Percentiles rank a stretch among this genome's conserved stretches.
phyloP scores from a whole-genome alignment of 164 flowering plant species.

The Malania oleifera region DNA sequence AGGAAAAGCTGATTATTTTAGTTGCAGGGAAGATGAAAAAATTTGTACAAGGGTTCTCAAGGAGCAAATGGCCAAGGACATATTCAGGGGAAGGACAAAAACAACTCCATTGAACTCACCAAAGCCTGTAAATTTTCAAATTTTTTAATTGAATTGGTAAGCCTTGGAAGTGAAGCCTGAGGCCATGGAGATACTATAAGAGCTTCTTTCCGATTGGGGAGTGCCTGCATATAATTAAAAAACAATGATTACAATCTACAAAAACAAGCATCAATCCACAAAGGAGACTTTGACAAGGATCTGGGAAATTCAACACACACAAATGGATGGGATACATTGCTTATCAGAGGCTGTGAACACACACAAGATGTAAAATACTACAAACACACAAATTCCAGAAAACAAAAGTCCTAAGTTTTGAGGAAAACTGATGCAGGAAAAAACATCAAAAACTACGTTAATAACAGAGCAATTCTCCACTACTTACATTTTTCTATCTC shows the following conservation, averaged over 20 bases:
- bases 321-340: no score
- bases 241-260: not conserved
- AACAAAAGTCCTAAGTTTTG: no score
- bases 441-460: no score
- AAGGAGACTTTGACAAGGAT: no score
- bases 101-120: slow-evolving; percentile 38
- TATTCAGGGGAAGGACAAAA: not conserved
- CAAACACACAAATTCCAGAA: no score
- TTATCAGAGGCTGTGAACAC: no score
- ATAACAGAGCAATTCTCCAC: no score
- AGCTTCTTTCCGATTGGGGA: slow-evolving; percentile 68
- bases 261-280: not conserved
- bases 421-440: no score
- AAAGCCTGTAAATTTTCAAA: slow-evolving; percentile 86
- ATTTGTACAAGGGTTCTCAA: not conserved
- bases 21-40: not conserved
- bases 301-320: no score
- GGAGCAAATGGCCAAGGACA: not conserved
- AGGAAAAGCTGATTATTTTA: not conserved
- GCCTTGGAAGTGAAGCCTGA: slow-evolving; percentile 58
- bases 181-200: slow-evolving; percentile 88
- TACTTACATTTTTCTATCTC: no score
- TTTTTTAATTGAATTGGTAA: slow-evolving; percentile 44
- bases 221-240: slow-evolving; percentile 43
- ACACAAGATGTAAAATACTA: no score